Percentiles rank a stretch among this genome's conserved stretches.
Conservation (phyloP, 176 grass and related monocot genomes). For the Oryza glaberrima region DNA sequence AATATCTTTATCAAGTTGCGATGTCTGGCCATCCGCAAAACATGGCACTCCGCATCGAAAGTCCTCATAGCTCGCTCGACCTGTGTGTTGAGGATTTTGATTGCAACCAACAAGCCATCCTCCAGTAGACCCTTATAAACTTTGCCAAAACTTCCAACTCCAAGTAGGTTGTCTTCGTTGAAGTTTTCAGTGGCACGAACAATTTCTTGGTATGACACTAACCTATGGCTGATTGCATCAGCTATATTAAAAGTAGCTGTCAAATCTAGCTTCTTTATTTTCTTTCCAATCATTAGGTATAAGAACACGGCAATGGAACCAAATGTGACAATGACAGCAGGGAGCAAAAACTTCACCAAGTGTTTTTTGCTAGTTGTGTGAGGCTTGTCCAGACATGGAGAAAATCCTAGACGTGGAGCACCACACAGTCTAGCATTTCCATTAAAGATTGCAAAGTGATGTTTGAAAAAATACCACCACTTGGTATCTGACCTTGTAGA, state of each 20-base stretch:
- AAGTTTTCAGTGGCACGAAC: not conserved
- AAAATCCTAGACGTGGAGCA: not conserved
- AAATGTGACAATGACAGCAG: not conserved
- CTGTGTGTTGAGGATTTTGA: not conserved
- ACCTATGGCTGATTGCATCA: not conserved
- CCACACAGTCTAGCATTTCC: not conserved
- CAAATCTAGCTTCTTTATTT: not conserved
- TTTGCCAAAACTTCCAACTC: conserved; percentile 1
- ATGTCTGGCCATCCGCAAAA: not conserved
- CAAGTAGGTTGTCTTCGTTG: not conserved
- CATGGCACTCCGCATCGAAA: not conserved
- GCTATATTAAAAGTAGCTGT: not conserved
- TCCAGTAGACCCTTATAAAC: not conserved
- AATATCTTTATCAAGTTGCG: conserved; percentile 4
- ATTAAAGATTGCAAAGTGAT: not conserved
- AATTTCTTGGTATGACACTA: not conserved
- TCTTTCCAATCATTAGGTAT: not conserved
- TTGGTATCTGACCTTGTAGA: conserved; percentile 8
- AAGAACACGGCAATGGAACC: not conserved
- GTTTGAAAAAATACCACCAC: conserved; percentile 13
- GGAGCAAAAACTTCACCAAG: not conserved
- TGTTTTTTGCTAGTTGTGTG: not conserved
- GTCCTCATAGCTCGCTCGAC: not conserved
- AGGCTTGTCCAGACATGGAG: not conserved
- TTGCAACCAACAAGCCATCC: not conserved